Percentiles rank a stretch among this genome's conserved stretches.
phyloP scores from a whole-genome alignment of 1,139 yeast genomes.

The Pichia sp. region DNA sequence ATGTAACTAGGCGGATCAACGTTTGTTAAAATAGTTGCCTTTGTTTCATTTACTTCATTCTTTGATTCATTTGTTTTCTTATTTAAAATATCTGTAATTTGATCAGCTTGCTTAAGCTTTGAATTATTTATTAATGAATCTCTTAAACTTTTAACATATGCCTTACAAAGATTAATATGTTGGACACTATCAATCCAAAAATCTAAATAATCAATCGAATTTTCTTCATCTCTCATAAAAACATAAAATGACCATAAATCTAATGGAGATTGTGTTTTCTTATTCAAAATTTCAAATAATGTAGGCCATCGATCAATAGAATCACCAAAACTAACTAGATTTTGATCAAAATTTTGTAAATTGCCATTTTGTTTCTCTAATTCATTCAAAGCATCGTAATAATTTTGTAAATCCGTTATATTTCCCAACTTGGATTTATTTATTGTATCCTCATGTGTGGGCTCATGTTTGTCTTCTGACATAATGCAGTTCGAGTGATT shows the following conservation, averaged over 20 bases:
- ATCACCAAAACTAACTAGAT: background rate
- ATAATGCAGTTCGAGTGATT: no score
- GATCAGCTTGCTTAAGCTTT: conserved; percentile 21
- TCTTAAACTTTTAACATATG: conserved; percentile 73
- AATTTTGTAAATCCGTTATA: conserved; percentile 17
- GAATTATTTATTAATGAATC: conserved; percentile 33
- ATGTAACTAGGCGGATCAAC: conserved; percentile 13
- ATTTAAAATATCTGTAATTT: conserved; percentile 3
- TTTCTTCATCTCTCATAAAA: conserved; percentile 83
- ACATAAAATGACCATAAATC: conserved; percentile 89
- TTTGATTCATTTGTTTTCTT: conserved; percentile 1
- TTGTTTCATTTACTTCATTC: background rate
- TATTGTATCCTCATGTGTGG: background rate
- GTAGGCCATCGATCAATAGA: conserved; percentile 64
- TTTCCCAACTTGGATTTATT: conserved; percentile 18
- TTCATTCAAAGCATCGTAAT: conserved; percentile 21
- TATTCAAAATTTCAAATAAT: conserved; percentile 79
- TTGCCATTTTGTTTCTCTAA: conserved; percentile 20
- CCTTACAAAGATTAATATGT: conserved; percentile 81
- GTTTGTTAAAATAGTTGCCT: background rate
- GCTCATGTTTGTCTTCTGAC: no score
- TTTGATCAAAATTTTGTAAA: background rate
- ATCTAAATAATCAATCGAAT: conserved; percentile 82
- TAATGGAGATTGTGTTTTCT: conserved; percentile 78
- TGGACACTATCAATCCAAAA: conserved; percentile 91